Evolutionary conservation across 352 stramenopile species (phyloP).

Genomic region (Globisporangium spinosum): DNA sequence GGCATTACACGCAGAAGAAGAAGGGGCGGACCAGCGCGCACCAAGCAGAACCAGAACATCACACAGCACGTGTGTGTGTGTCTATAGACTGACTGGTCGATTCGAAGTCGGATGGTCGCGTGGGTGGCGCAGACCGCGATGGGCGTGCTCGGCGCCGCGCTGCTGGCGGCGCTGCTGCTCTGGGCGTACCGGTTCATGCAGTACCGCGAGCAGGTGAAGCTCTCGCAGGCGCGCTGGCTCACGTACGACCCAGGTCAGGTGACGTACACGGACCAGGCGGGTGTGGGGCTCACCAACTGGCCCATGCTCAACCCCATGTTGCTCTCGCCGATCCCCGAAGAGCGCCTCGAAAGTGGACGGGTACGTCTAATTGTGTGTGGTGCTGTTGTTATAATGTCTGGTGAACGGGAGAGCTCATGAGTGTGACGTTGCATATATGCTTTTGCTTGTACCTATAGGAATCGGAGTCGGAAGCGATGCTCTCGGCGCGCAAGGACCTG

Average conservation of each 20-base stretch:
- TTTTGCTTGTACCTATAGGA: constrained; percentile 28
- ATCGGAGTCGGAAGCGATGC: constrained; percentile 42
- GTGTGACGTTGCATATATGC: neutral
- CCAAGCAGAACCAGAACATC: neutral
- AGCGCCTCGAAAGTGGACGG: constrained; percentile 46
- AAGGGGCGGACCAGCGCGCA: neutral
- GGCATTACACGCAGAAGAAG: neutral
- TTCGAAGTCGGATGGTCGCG: constrained; percentile 29
- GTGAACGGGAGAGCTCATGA: neutral
- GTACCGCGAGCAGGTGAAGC: constrained; percentile 53
- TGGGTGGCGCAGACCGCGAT: constrained; percentile 37
- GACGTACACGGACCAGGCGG: constrained; percentile 4
- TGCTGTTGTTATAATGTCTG: neutral
- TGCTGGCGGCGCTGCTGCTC: constrained; percentile 37
- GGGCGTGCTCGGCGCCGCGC: constrained; percentile 33
- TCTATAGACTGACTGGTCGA: neutral
- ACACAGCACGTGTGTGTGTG: too few species aligned
- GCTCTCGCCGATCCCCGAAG: constrained; percentile 69
- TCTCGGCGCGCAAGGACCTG: constrained; percentile 34
- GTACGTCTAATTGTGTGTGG: constrained; percentile 20
- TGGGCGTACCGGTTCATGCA: constrained; percentile 61
- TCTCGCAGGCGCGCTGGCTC: constrained; percentile 66
- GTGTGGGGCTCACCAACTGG: constrained; percentile 33
- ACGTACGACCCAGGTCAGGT: constrained; percentile 38
- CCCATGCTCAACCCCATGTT: constrained; percentile 47